Evolutionary conservation across 768 basidiomycete genomes (phyloP), one percentile per base, ranked within the genome.

Genomic region (Kwoniella pini): DNA sequence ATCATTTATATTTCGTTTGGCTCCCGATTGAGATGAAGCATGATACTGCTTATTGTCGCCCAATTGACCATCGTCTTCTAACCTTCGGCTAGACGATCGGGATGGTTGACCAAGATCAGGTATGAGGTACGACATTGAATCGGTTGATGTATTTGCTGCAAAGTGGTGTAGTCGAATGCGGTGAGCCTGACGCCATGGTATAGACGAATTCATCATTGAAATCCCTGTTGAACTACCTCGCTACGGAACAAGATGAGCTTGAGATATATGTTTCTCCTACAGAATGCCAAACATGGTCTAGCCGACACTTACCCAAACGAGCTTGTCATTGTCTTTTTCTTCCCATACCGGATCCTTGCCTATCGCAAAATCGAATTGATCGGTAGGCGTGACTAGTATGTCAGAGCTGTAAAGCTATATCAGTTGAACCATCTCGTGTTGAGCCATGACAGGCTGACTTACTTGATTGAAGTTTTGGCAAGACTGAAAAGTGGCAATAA

Each of bases 391-490:
- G 54, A 78, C 71, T 15, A 78, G 68, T 45, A 78, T 78, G 38
- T 78, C 77, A 10, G 77, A 78, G 64, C 76, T 77, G 51, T 13
- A 21, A 26, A 3, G 6, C 31, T 51, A 22, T 13, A 57, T 39
- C 10, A 48, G 28, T 26, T 3, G 30, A 13, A 21, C 26, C 30
- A 31, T 24, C 33, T 38, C 4, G 5, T 31, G 19, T 11, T 2
- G 10, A 19, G 31, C 1, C 36, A 24, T 27, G 4, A 7, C 17
- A n/a, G 4, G n/a, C 21, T 4, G 11, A 50, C 70, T 62, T 51
- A 77, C 76, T 78, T 78, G 63, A 78, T 70, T 0, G 77, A 76
- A 1, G 77, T 78, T 55, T 76, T 76, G 21, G 77, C 77, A 4
- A 78, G 58, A 59, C 77, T 76, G 71, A 78, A 78, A 2, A 78